Evolutionary conservation across 2,329 filamentous ascomycete genomes (phyloP).

Genomic region (Stachybotrys echinatus): DNA sequence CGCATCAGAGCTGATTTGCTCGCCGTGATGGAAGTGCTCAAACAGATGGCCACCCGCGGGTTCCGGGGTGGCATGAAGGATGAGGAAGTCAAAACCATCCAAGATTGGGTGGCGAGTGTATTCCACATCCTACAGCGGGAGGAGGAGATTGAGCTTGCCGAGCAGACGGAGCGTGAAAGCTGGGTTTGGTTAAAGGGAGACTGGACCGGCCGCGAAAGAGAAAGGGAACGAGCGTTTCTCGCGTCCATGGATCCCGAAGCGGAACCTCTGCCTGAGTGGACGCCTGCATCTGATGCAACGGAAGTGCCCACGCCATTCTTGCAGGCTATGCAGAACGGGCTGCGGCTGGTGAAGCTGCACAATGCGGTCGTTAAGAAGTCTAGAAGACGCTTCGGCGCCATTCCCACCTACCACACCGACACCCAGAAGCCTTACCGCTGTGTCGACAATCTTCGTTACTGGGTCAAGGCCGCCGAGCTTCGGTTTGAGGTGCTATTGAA

Average conservation of each 20-base stretch:
- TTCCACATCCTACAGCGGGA: slow-evolving; percentile 72
- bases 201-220: slow-evolving; percentile 70
- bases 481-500: slow-evolving; percentile 84
- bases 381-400: slow-evolving; percentile 79
- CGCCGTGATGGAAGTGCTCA: slow-evolving; percentile 82
- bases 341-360: slow-evolving; percentile 79
- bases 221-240: slow-evolving; percentile 78
- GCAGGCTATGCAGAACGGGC: slow-evolving; percentile 66
- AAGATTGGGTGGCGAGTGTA: slow-evolving; percentile 74
- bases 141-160: slow-evolving; percentile 68
- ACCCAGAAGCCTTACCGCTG: slow-evolving; percentile 90
- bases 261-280: slow-evolving; percentile 63
- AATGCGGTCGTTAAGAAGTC: slow-evolving; percentile 85
- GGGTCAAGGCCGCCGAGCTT: slow-evolving; percentile 92
- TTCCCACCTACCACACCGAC: slow-evolving; percentile 86
- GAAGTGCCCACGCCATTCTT: slow-evolving; percentile 70
- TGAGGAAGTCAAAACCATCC: slow-evolving; percentile 72
- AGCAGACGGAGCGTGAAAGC: slow-evolving; percentile 61
- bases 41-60: slow-evolving; percentile 82
- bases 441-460: slow-evolving; percentile 91
- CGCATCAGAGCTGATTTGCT: slow-evolving; percentile 80
- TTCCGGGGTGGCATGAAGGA: slow-evolving; percentile 78
- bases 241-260: slow-evolving; percentile 62
- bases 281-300: slow-evolving; percentile 33
- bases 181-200: slow-evolving; percentile 79